phyloP scores from a whole-genome alignment of 2,329 filamentous ascomycete genomes.

The Cordyceps fumosorosea region DNA sequence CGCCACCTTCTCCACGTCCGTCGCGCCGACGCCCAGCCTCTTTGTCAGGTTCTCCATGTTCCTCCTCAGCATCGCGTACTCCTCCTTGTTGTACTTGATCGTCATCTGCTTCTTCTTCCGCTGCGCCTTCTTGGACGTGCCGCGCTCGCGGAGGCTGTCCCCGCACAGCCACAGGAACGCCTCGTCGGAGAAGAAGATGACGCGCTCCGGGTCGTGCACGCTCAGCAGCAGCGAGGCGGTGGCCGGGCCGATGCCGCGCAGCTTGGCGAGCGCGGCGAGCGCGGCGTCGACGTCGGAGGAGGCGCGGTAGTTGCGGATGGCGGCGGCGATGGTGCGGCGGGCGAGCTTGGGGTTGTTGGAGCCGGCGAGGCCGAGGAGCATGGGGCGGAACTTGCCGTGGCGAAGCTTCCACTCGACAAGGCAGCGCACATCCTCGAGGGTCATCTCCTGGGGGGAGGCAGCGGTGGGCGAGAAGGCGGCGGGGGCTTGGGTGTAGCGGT shows the following conservation, averaged over 20 bases:
- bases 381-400: conserved; percentile 57
- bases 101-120: neutral
- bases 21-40: conserved; percentile 48
- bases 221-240: conserved; percentile 70
- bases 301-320: conserved; percentile 41
- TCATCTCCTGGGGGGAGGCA: conserved; percentile 35
- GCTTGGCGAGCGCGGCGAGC: conserved; percentile 46
- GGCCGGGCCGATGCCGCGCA: conserved; percentile 74
- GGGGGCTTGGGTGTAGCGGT: conserved; percentile 51
- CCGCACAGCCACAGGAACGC: conserved; percentile 65
- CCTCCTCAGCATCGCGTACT: conserved; percentile 54
- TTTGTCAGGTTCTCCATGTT: conserved; percentile 35
- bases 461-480: conserved; percentile 34
- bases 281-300: conserved; percentile 35
- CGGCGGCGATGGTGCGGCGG: conserved; percentile 42
- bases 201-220: conserved; percentile 49
- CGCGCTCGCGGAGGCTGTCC: conserved; percentile 23
- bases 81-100: conserved; percentile 62
- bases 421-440: conserved; percentile 49
- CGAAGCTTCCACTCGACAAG: conserved; percentile 68
- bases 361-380: conserved; percentile 52
- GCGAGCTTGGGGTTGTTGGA: conserved; percentile 51
- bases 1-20: conserved; percentile 64
- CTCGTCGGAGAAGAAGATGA: conserved; percentile 78
- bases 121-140: too few relatives aligned